These are phyloP conservation scores for Eucalyptus erythrocorys DNA, from an alignment of 345 rosid genomes.

Conservation along the genomic window DNA sequence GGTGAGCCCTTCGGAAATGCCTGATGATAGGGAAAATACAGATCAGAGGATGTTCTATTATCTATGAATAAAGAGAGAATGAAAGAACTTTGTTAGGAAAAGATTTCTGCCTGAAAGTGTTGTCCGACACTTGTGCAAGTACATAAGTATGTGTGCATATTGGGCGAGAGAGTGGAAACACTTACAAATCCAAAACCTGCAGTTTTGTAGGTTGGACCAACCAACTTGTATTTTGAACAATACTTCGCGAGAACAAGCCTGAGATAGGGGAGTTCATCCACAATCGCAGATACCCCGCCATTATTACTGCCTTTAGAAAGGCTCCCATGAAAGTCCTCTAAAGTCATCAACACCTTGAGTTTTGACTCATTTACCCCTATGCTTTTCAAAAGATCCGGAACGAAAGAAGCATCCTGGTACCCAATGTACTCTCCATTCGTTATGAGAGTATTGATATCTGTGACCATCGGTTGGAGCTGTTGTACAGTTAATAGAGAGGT, in stretches of 20 bases:
- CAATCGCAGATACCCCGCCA: constrained; percentile 20
- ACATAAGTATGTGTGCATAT: not conserved
- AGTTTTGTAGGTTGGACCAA: constrained; percentile 2
- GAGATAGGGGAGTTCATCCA: constrained; percentile 14
- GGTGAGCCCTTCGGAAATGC: constrained; percentile 1
- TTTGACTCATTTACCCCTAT: not conserved
- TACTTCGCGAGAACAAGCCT: constrained; percentile 4
- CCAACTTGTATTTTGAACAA: constrained; percentile 4
- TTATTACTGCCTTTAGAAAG: constrained; percentile 3
- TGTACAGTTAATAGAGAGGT: constrained; percentile 7
- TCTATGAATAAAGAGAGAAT: not conserved
- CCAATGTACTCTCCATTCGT: not conserved
- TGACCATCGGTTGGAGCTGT: constrained; percentile 1
- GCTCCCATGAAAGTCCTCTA: not conserved
- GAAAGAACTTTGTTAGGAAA: not conserved
- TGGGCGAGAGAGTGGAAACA: not conserved
- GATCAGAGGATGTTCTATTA: not conserved
- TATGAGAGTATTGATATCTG: not conserved
- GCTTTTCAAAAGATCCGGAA: not conserved
- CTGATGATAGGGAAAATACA: not conserved
- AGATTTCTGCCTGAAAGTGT: not conserved
- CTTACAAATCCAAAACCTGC: constrained; percentile 31
- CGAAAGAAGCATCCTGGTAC: constrained; percentile 5
- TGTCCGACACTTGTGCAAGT: not conserved
- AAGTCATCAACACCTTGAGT: not conserved